Evolutionary conservation across 1,284 basidiomycete genomes (phyloP), one percentile per base, ranked within the genome.

Genomic region (Cystobasidium slooffiae): DNA sequence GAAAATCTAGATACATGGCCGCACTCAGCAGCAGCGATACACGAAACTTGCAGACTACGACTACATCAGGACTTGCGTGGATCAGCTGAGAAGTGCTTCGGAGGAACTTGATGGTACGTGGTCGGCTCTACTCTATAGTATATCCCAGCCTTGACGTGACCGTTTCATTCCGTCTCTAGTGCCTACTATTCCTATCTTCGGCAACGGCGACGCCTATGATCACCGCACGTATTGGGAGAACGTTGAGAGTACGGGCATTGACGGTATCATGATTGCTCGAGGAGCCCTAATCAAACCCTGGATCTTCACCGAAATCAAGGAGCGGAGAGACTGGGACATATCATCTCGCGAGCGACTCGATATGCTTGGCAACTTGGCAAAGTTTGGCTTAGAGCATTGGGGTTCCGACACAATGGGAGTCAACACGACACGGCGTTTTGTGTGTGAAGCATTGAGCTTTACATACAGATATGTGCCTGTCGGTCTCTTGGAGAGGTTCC

Each of bases 241-340:
- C 75, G 86, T 94, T 65, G 89, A 93, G 72, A 81, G 84, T 9
- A 89, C 88, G 22, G 90, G 91, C 12, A 94, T 97, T 0, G 95
- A 98, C 80, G 95, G 95, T 6, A 86, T 97, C 66, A 98, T 98
- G 96, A 87, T 98, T 52, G 96, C 90, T 0, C 86, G 96, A 37
- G 96, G 96, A 0, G 96, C 94, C 0, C 85, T 98, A 72, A 97
- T 98, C 84, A 98, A 98, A 82, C 91, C 93, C 0, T 95, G 93
- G 93, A 90, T 95, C 74, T 97, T 97, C 83, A 97, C 94, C 1
- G 96, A 99, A 83, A 89, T 98, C 81, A 91, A 94, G 80, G 95
- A 98, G 81, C 86, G 85, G 0, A 66, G 83, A 2, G 80, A 81
- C 68, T 75, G 74, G 74, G 75, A 76, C 70, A 98, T 98, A 80